Conservation (phyloP, 2,329 filamentous ascomycete genomes). For the Periconia sp. region DNA sequence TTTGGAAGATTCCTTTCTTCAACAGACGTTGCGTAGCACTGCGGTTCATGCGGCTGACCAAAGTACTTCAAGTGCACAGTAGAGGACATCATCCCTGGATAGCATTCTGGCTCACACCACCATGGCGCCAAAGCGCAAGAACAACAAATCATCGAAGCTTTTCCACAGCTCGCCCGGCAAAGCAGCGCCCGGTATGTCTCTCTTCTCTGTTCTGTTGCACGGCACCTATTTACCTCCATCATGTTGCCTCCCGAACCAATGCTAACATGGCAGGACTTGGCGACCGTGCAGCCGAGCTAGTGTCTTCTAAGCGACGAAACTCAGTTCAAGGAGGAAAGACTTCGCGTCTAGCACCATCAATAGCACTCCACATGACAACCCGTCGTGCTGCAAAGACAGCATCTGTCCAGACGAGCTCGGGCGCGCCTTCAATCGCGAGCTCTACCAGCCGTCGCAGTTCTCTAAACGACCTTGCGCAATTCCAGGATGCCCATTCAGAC, state of each 20-base stretch:
- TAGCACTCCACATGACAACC: conserved; percentile 54
- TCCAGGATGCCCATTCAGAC: conserved; percentile 29
- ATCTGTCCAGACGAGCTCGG: conserved; percentile 38
- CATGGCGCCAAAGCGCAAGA: conserved; percentile 40
- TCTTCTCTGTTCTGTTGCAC: neutral
- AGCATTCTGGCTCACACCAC: conserved; percentile 9
- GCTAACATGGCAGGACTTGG: conserved; percentile 38
- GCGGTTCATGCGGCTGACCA: neutral
- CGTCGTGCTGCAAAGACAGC: conserved; percentile 45
- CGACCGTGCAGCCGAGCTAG: conserved; percentile 10
- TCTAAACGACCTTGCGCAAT: conserved; percentile 35
- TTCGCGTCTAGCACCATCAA: conserved; percentile 49
- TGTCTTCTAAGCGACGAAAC: conserved; percentile 37
- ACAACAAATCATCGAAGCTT: conserved; percentile 25
- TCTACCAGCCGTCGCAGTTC: conserved; percentile 44
- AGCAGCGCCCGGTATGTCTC: conserved; percentile 21
- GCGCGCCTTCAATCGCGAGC: conserved; percentile 36
- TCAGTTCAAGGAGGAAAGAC: conserved; percentile 34
- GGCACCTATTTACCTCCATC: conserved; percentile 10
- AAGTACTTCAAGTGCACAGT: neutral
- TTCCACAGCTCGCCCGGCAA: conserved; percentile 15
- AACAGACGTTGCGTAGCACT: neutral
- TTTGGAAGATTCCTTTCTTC: neutral
- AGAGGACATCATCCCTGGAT: neutral
- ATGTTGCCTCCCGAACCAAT: conserved; percentile 20